A percentile compares a stretch with the other conserved stretches of the same genome.
Evolutionary conservation across 768 basidiomycete species (phyloP).

Genomic region (Royoungia palumana): DNA sequence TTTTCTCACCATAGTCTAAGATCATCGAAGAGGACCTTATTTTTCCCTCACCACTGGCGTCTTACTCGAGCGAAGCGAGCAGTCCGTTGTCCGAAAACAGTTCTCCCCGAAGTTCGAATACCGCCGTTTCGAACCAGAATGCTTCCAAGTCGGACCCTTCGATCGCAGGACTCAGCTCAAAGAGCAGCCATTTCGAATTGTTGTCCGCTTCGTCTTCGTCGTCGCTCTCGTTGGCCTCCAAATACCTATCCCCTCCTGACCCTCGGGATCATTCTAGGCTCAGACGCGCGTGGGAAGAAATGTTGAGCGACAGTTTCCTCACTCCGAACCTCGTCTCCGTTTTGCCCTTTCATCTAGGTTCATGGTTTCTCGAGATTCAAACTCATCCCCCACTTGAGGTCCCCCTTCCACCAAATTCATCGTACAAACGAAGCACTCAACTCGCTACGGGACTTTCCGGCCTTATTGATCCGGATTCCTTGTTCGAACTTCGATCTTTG

Average conservation of each 20-base stretch:
- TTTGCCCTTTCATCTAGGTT: constrained; percentile 63
- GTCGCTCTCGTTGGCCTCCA: constrained; percentile 19
- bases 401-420: constrained; percentile 54
- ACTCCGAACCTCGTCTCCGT: constrained; percentile 51
- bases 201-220: constrained; percentile 18
- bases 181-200: constrained; percentile 9
- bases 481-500: constrained; percentile 32
- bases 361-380: constrained; percentile 53
- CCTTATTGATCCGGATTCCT: constrained; percentile 27
- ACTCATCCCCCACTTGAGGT: constrained; percentile 47
- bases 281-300: constrained; percentile 62
- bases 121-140: constrained; percentile 18
- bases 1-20: constrained; percentile 33
- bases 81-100: constrained; percentile 19
- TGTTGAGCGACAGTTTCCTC: constrained; percentile 59
- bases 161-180: constrained; percentile 12
- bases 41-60: constrained; percentile 50
- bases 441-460: constrained; percentile 15
- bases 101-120: constrained; percentile 29
- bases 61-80: constrained; percentile 1
- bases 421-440: constrained; percentile 16
- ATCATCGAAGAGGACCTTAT: constrained; percentile 72
- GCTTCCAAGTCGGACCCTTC: constrained; percentile 26
- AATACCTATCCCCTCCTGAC: constrained; percentile 30
- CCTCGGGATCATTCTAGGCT: constrained; percentile 63